These are phyloP conservation scores for Albifimbria verrucaria DNA, from an alignment of 2,329 filamentous ascomycete species.

Conservation along the genomic window DNA sequence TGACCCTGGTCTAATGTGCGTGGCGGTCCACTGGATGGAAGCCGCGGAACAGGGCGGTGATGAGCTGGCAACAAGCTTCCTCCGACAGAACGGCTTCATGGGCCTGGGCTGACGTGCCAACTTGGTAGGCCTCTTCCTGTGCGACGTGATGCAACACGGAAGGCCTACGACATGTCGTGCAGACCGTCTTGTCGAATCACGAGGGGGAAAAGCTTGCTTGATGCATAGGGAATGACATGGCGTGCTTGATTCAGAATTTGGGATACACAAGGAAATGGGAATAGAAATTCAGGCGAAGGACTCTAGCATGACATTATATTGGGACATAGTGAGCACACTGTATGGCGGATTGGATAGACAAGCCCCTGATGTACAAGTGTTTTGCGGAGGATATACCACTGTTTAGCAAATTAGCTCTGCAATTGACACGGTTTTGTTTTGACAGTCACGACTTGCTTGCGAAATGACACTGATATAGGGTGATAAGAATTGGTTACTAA, in stretches of 20 bases:
- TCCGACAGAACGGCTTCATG: constrained; percentile 61
- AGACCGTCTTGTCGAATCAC: not conserved
- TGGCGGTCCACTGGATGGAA: constrained; percentile 98
- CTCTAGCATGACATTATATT: too few relatives aligned
- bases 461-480: too few relatives aligned
- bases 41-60: constrained; percentile 83
- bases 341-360: not conserved
- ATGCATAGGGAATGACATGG: not conserved
- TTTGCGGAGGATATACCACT: not conserved
- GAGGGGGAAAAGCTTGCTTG: not conserved
- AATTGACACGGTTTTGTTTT: not conserved
- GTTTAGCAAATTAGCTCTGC: not conserved
- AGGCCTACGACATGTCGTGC: not conserved
- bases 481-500: too few relatives aligned
- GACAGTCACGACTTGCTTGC: too few relatives aligned
- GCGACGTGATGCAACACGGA: not conserved
- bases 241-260: not conserved
- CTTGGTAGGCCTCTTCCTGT: not conserved
- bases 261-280: not conserved
- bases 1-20: constrained; percentile 86
- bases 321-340: not conserved
- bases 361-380: not conserved
- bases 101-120: constrained; percentile 21
- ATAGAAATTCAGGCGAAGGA: not conserved
- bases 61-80: constrained; percentile 74